phyloP scores from a whole-genome alignment of 2,329 filamentous ascomycete genomes.

The Diaporthe amygdali region DNA sequence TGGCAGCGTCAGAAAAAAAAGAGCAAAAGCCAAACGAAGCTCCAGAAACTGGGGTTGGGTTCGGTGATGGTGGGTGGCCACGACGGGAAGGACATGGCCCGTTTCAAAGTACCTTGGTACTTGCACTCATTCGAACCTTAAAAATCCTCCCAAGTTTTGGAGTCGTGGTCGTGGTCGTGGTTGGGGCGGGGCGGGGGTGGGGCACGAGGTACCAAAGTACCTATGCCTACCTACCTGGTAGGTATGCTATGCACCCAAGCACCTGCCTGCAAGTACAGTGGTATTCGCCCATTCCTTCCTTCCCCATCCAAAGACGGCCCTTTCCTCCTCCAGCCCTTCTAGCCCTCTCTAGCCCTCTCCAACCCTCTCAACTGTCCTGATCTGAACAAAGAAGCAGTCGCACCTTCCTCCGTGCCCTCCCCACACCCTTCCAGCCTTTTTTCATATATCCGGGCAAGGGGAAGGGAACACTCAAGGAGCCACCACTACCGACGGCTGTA shows the following conservation, averaged over 20 bases:
- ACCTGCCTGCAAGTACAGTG: background rate
- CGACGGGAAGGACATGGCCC: background rate
- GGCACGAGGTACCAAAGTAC: background rate
- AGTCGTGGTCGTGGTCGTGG: background rate
- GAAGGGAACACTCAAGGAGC: background rate
- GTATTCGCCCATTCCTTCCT: background rate
- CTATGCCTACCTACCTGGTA: too few relatives aligned
- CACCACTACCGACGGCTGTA: background rate
- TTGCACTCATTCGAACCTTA: background rate
- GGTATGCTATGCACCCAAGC: too few relatives aligned
- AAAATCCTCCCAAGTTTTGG: background rate
- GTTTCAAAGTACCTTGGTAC: slow-evolving; percentile 12
- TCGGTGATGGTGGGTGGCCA: background rate
- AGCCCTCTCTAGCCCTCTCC: too few relatives aligned
- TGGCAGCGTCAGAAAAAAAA: background rate
- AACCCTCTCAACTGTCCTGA: background rate
- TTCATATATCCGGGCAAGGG: slow-evolving; percentile 5
- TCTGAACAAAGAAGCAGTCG: background rate
- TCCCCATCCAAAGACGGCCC: background rate
- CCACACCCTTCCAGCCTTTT: too few relatives aligned
- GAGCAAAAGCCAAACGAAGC: background rate
- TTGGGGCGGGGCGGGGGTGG: slow-evolving; percentile 2
- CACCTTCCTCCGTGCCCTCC: background rate
- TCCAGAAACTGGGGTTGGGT: background rate
- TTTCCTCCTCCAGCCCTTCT: too few relatives aligned